These are phyloP conservation scores for Lathyrus tuberosus DNA, from an alignment of 306 rosid genomes.

Conservation along the genomic window DNA sequence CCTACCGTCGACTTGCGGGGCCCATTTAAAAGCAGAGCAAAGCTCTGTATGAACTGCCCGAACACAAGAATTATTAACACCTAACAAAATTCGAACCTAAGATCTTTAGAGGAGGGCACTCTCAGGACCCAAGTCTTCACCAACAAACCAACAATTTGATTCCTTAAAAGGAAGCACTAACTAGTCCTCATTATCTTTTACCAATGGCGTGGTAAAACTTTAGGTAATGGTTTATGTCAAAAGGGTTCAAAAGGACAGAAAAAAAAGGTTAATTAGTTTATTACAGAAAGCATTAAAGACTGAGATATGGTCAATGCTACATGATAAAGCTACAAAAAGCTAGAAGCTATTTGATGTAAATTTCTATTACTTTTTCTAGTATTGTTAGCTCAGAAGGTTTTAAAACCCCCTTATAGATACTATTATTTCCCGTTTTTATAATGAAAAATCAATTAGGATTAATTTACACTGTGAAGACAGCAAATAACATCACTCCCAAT, in stretches of 20 bases:
- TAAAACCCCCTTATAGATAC: too few species aligned
- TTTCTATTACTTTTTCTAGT: constrained; percentile 32
- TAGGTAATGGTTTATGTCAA: constrained; percentile 29
- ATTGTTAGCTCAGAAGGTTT: constrained; percentile 2
- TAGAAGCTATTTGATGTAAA: constrained; percentile 37
- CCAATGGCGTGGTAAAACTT: constrained; percentile 38
- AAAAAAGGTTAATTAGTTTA: constrained; percentile 3
- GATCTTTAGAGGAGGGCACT: too few species aligned
- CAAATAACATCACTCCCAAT: too few species aligned
- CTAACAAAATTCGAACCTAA: too few species aligned
- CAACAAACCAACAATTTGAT: neutral
- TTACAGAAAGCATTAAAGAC: constrained; percentile 41
- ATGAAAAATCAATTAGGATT: too few species aligned
- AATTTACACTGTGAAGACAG: too few species aligned
- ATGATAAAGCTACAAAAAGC: constrained; percentile 46
- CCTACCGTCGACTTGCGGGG: too few species aligned
- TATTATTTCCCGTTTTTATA: too few species aligned
- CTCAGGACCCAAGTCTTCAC: too few species aligned
- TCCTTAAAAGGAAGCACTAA: neutral
- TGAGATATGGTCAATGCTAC: constrained; percentile 47
- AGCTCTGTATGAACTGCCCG: too few species aligned
- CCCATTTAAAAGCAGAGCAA: too few species aligned
- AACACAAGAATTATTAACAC: too few species aligned
- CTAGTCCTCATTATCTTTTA: constrained; percentile 19
- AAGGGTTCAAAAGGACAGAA: constrained; percentile 7